Evolutionary conservation across 1,284 basidiomycete species (phyloP).

Genomic region (Porodaedalea pini): DNA sequence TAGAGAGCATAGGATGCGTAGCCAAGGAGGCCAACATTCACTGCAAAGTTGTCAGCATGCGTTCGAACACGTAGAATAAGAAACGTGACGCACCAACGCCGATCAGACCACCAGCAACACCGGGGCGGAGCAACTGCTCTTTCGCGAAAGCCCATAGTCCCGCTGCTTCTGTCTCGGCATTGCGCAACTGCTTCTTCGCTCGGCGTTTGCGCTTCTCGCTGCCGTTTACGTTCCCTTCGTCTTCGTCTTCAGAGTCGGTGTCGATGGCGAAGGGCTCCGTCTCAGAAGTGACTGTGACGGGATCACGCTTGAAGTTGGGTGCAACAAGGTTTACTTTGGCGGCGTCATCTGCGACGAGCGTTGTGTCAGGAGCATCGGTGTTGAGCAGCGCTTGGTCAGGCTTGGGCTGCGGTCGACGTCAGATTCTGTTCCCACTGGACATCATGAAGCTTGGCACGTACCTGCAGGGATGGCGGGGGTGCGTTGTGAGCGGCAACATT

Average conservation of each 20-base stretch:
- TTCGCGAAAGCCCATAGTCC: slow-evolving; percentile 57
- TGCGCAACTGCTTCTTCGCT: slow-evolving; percentile 36
- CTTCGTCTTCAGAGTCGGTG: slow-evolving; percentile 16
- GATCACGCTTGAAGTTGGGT: slow-evolving; percentile 46
- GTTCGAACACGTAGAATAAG: neutral
- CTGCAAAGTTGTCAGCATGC: slow-evolving; percentile 32
- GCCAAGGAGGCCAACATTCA: slow-evolving; percentile 70
- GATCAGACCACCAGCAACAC: slow-evolving; percentile 68
- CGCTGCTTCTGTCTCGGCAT: slow-evolving; percentile 51
- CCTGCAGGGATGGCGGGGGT: slow-evolving; percentile 45
- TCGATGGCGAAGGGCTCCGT: slow-evolving; percentile 23
- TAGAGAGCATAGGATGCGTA: slow-evolving; percentile 65
- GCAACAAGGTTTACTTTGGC: slow-evolving; percentile 54
- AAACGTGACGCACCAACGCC: slow-evolving; percentile 39
- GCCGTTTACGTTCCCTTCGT: slow-evolving; percentile 16
- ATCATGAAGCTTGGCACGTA: slow-evolving; percentile 22
- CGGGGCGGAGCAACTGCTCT: slow-evolving; percentile 61
- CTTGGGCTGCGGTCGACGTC: slow-evolving; percentile 46
- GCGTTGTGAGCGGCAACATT: slow-evolving; percentile 56
- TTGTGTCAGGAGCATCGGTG: slow-evolving; percentile 43
- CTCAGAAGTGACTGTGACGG: slow-evolving; percentile 40
- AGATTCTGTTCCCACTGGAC: slow-evolving; percentile 16
- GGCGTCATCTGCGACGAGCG: slow-evolving; percentile 44
- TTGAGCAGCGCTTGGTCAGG: slow-evolving; percentile 61
- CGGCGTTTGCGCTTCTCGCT: slow-evolving; percentile 13